Percentiles rank a stretch among this genome's conserved stretches.
Evolutionary conservation across 768 basidiomycete species (phyloP).

Genomic region (Pleurotus tuoliensis): DNA sequence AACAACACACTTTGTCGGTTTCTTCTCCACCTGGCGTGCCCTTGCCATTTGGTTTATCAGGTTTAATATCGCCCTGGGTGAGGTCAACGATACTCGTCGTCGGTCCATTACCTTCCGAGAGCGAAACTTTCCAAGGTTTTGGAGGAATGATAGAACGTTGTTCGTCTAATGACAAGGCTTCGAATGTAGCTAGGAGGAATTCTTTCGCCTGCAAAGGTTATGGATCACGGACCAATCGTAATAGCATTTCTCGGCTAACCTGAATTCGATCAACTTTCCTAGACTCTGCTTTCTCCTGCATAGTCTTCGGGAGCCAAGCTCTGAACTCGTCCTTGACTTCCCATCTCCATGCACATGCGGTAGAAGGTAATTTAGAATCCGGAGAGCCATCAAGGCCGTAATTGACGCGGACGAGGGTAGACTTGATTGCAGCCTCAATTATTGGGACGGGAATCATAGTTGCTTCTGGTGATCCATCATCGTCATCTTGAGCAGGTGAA

Average conservation of each 20-base stretch:
- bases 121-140: slow-evolving; percentile 35
- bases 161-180: slow-evolving; percentile 54
- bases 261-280: slow-evolving; percentile 63
- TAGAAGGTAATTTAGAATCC: slow-evolving; percentile 52
- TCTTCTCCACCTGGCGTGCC: slow-evolving; percentile 32
- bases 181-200: slow-evolving; percentile 51
- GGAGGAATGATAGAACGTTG: slow-evolving; percentile 51
- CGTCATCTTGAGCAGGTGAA: slow-evolving; percentile 58
- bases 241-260: slow-evolving; percentile 33
- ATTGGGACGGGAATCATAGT: slow-evolving; percentile 42
- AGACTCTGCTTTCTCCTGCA: slow-evolving; percentile 55
- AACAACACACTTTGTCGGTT: slow-evolving; percentile 32
- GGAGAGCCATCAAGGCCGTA: slow-evolving; percentile 67
- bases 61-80: slow-evolving; percentile 21
- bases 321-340: slow-evolving; percentile 61
- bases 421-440: slow-evolving; percentile 65
- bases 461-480: slow-evolving; percentile 34
- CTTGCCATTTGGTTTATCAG: slow-evolving; percentile 28
- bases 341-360: slow-evolving; percentile 83
- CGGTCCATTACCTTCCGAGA: slow-evolving; percentile 29
- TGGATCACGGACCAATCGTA: not conserved
- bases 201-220: slow-evolving; percentile 46
- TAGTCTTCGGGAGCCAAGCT: slow-evolving; percentile 66
- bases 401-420: slow-evolving; percentile 65
- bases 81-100: slow-evolving; percentile 13